Conservation (phyloP, 148 eudicot genomes). For the Fagopyrum homotropicum region DNA sequence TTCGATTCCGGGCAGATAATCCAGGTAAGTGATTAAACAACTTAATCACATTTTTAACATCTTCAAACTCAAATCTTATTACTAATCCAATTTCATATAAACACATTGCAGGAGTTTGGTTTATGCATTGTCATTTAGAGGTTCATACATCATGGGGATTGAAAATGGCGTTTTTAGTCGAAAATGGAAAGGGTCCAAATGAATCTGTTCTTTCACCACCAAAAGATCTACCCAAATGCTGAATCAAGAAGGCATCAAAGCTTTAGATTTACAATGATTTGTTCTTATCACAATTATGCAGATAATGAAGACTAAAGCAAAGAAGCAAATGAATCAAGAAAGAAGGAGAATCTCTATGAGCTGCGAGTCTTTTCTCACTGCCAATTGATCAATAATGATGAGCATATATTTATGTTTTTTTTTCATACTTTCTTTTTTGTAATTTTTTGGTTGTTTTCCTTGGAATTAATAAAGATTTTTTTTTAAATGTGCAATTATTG, state of each 20-base stretch:
- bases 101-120: slow-evolving; percentile 13
- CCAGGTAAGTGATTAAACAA: slow-evolving; percentile 28
- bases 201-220: slow-evolving; percentile 16
- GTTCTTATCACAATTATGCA: neutral
- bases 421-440: neutral
- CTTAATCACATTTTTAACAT: neutral
- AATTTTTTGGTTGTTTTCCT: neutral
- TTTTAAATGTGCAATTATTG: neutral
- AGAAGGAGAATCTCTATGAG: slow-evolving; percentile 1
- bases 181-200: slow-evolving; percentile 18
- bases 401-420: neutral
- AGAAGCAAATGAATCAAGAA: neutral
- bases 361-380: neutral
- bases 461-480: slow-evolving; percentile 4
- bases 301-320: neutral
- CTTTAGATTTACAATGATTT: neutral
- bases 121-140: slow-evolving; percentile 17
- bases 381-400: neutral
- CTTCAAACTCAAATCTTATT: neutral
- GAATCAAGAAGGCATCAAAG: neutral
- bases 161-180: slow-evolving; percentile 17
- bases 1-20: slow-evolving; percentile 54
- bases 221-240: slow-evolving; percentile 15
- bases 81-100: neutral
- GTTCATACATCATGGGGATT: slow-evolving; percentile 19